A percentile compares a stretch with the other conserved stretches of the same genome.
phyloP scores from a whole-genome alignment of 768 basidiomycete genomes.

The Suillus ampliporus region DNA sequence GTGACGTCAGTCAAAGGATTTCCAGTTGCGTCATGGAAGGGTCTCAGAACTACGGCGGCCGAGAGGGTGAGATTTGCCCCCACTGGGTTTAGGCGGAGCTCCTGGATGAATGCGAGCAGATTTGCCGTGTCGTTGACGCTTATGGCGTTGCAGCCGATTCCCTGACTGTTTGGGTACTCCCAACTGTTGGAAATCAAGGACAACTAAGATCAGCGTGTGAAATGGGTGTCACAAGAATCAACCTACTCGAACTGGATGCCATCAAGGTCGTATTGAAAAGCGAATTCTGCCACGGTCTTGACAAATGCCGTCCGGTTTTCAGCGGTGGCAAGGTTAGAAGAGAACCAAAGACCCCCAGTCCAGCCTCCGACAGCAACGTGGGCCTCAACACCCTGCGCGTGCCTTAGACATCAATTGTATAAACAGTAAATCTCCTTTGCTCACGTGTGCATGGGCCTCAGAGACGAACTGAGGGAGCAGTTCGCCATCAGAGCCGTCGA shows the following conservation, averaged over 20 bases:
- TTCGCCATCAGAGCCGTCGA: constrained; percentile 49
- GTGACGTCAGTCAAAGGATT: constrained; percentile 71
- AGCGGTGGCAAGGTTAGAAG: constrained; percentile 59
- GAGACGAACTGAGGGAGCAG: constrained; percentile 63
- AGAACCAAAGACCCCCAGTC: constrained; percentile 68
- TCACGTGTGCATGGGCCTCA: constrained; percentile 43
- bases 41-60: constrained; percentile 67
- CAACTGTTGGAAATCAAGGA: constrained; percentile 56
- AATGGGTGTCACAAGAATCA: not conserved
- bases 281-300: constrained; percentile 58
- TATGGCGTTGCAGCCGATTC: constrained; percentile 73
- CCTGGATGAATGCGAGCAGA: constrained; percentile 75
- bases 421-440: constrained; percentile 10
- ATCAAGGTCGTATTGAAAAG: constrained; percentile 55
- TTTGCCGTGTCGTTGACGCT: constrained; percentile 68
- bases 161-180: constrained; percentile 79
- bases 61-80: constrained; percentile 65
- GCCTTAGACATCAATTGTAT: constrained; percentile 1
- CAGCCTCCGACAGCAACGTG: constrained; percentile 73
- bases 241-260: constrained; percentile 51
- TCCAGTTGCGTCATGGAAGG: constrained; percentile 67
- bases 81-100: constrained; percentile 60
- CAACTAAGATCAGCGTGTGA: constrained; percentile 6
- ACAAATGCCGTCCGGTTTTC: constrained; percentile 67
- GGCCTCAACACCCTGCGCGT: constrained; percentile 56